Base-by-base conservation (phyloP, 805 yeast species). In the Kuraishia floccosa region DNA sequence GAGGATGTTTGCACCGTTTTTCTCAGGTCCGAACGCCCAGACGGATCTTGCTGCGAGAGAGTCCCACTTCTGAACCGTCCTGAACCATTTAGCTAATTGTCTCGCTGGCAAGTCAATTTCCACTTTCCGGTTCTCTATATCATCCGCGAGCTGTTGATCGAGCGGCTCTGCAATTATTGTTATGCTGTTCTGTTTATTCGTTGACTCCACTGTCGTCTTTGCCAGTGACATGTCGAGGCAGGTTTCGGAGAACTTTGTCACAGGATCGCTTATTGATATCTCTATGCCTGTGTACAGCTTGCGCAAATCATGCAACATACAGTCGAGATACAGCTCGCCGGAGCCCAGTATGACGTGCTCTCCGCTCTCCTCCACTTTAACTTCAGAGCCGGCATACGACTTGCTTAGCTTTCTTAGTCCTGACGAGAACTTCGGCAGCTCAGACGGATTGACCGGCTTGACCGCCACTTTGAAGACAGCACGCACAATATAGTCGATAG, bases 301-400 rank as follows among this genome's bases (percentile, higher is more conserved):
- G 39, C 96, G 60, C 27, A 91, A 53, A 45, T 85, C 96, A 49
- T 77, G 81, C 24, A 91, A 52, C 16, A 81, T 56, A 41, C 91
- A 82, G 50, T 91, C 97, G 53, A 91, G 50, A 46, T 83, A 84
- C 12, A 89, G 43, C 46, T 91, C 97, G 5, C 98, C 98, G 7
- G 84, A 71, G 0, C 91, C 96, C 17, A 76, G 45, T 0, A 91
- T 49, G 1, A 76, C 74, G 47, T 80, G 84, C 43, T 86, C 96
- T 2, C 96, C 96, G 31, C 87, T 79, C 40, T 83, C 94, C 48
- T 85, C 95, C 1, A 80, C 84, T 39, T 67, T 72, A n/a, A 82
- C 58, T 14, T 65, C 65, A 23, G 75, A 62, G 3, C 86, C 78
- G 7, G 79, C 65, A 46, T 83, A 87, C 1, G 76, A 58, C 40